phyloP scores from a whole-genome alignment of 306 rosid species.

The Malus domestica region DNA sequence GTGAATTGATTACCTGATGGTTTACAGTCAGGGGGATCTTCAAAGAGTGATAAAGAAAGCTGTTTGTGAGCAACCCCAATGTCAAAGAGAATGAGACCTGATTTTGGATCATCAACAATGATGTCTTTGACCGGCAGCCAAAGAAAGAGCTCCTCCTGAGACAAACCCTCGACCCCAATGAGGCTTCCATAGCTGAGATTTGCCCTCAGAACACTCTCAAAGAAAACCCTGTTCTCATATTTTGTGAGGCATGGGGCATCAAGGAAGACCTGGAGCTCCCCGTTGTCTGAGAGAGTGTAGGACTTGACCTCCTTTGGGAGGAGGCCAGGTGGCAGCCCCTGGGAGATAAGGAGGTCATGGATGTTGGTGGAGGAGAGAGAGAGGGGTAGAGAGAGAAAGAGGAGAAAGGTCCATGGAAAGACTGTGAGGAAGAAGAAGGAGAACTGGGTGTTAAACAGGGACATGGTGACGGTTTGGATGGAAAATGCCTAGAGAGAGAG shows the following conservation, averaged over 20 bases:
- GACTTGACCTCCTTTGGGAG: slow-evolving; percentile 68
- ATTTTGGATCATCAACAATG: slow-evolving; percentile 66
- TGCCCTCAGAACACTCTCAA: slow-evolving; percentile 59
- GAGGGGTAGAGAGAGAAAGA: slow-evolving; percentile 21
- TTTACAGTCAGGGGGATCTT: slow-evolving; percentile 78
- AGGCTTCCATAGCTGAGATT: slow-evolving; percentile 82
- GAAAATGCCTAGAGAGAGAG: background rate
- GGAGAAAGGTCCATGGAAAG: slow-evolving; percentile 10
- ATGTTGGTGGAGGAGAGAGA: slow-evolving; percentile 33
- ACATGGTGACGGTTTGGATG: slow-evolving; percentile 14
- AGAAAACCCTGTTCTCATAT: slow-evolving; percentile 67
- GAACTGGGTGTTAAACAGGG: slow-evolving; percentile 31
- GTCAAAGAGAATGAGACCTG: slow-evolving; percentile 73
- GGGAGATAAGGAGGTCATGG: slow-evolving; percentile 71
- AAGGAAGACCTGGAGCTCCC: slow-evolving; percentile 61
- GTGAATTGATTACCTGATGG: slow-evolving; percentile 39
- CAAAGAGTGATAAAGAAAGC: slow-evolving; percentile 75
- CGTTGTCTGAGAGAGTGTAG: slow-evolving; percentile 50
- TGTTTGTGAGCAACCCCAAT: slow-evolving; percentile 85
- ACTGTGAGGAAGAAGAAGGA: slow-evolving; percentile 4
- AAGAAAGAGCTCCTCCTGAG: slow-evolving; percentile 79
- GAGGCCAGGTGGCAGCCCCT: slow-evolving; percentile 78
- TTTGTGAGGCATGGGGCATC: slow-evolving; percentile 75
- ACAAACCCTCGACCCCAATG: slow-evolving; percentile 67
- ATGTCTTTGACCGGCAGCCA: slow-evolving; percentile 92